Percentiles rank a stretch among this genome's conserved stretches.
These are phyloP conservation scores for Ceratocystiopsis minuta DNA, from an alignment of 2,329 filamentous ascomycete species.

Conservation along the genomic window DNA sequence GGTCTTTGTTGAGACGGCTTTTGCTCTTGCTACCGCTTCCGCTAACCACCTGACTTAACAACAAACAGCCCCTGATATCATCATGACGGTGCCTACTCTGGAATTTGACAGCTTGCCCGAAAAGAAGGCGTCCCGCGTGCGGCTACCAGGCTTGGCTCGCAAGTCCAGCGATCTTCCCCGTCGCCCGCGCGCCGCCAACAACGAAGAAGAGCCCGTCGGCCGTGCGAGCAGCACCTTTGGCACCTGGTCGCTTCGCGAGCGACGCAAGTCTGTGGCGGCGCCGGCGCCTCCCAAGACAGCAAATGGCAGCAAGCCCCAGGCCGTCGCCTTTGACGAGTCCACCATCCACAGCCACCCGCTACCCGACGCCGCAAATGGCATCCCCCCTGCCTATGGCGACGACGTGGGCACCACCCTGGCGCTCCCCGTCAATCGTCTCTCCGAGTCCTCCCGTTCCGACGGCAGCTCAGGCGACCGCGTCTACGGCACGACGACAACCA, in stretches of 20 bases:
- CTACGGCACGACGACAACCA: conserved; percentile 39
- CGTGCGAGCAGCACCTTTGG: conserved; percentile 6
- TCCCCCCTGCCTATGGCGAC: conserved; percentile 37
- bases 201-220: conserved; percentile 9
- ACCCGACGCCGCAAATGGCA: not conserved
- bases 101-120: conserved; percentile 30
- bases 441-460: conserved; percentile 82
- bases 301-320: conserved; percentile 7
- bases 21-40: not conserved
- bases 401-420: conserved; percentile 39
- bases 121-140: conserved; percentile 38
- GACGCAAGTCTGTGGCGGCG: conserved; percentile 22
- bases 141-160: conserved; percentile 33
- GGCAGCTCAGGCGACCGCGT: conserved; percentile 54
- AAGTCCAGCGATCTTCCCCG: conserved; percentile 32
- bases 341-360: conserved; percentile 16
- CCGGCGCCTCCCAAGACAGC: conserved; percentile 16
- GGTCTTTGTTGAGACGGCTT: not conserved
- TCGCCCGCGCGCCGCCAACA: conserved; percentile 12
- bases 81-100: conserved; percentile 77
- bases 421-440: conserved; percentile 46
- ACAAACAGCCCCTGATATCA: conserved; percentile 55
- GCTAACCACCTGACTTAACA: conserved; percentile 12
- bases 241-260: conserved; percentile 20
- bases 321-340: conserved; percentile 45